Conservation (phyloP, 2,329 filamentous ascomycete genomes). For the Ophiostoma sp. region DNA sequence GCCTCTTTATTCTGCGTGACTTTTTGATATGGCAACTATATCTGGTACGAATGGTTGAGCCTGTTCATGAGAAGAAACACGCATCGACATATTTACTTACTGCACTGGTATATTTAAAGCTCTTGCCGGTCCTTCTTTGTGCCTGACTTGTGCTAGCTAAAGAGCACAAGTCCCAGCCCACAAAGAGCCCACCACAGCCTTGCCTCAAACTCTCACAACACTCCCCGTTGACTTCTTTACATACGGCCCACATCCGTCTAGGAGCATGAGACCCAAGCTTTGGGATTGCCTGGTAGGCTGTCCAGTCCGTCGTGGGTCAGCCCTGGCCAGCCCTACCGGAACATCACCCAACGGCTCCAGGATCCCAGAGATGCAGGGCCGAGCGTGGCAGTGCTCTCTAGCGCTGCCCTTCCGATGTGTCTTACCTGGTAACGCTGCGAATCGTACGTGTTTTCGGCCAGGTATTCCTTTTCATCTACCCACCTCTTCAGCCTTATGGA, state of each 20-base stretch:
- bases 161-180: not conserved
- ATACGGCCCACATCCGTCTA: no score
- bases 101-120: no score
- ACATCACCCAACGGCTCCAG: slow-evolving; percentile 5
- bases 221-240: no score
- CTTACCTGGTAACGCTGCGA: not conserved
- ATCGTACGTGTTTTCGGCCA: not conserved
- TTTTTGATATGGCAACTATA: no score
- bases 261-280: not conserved
- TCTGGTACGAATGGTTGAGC: no score
- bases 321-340: slow-evolving; percentile 13
- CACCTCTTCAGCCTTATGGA: slow-evolving; percentile 7
- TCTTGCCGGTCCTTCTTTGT: not conserved
- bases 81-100: no score
- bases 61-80: no score
- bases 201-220: not conserved
- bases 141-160: not conserved
- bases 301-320: slow-evolving; percentile 21
- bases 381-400: slow-evolving; percentile 31
- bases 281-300: not conserved
- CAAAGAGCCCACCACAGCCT: slow-evolving; percentile 5
- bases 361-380: slow-evolving; percentile 26
- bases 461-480: not conserved
- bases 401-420: slow-evolving; percentile 18
- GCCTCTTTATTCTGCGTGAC: no score